A percentile compares a stretch with the other conserved stretches of the same genome.
Conservation (phyloP, 768 basidiomycete genomes). For the Termitomyces heimii region DNA sequence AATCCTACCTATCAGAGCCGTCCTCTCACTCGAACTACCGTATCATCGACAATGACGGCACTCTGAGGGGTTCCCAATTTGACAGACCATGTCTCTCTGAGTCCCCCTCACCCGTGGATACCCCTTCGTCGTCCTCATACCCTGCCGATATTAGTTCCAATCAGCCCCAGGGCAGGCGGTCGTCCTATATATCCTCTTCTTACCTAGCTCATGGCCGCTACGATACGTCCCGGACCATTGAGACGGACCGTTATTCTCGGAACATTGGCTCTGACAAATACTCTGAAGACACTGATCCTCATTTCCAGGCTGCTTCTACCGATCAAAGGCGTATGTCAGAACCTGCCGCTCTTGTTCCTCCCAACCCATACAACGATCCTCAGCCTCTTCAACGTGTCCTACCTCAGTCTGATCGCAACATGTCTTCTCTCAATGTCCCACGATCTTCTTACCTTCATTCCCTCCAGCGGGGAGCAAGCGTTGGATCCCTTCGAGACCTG, state of each 20-base stretch:
- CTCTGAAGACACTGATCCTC: conserved; percentile 26
- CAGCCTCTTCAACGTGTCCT: conserved; percentile 31
- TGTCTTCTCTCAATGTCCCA: conserved; percentile 23
- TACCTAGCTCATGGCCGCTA: conserved; percentile 34
- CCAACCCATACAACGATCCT: conserved; percentile 32
- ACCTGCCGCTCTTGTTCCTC: conserved; percentile 39
- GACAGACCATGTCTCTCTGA: conserved; percentile 26
- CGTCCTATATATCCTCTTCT: conserved; percentile 34
- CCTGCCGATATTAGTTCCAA: conserved; percentile 36
- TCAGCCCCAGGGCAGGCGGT: conserved; percentile 34
- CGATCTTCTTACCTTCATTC: conserved; percentile 34
- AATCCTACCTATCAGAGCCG: conserved; percentile 15
- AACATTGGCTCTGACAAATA: conserved; percentile 25
- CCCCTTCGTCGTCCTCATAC: conserved; percentile 27
- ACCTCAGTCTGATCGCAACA: conserved; percentile 32
- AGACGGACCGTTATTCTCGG: conserved; percentile 35
- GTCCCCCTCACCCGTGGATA: conserved; percentile 40
- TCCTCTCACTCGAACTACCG: conserved; percentile 12
- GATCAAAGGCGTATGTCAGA: conserved; percentile 71
- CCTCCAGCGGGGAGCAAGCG: conserved; percentile 40
- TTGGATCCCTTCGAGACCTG: conserved; percentile 38
- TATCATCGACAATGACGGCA: conserved; percentile 21
- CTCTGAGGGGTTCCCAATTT: conserved; percentile 21
- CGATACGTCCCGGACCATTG: conserved; percentile 27
- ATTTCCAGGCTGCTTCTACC: conserved; percentile 29